Base-by-base conservation (phyloP, 257 asterid species). In the Salvia splendens region DNA sequence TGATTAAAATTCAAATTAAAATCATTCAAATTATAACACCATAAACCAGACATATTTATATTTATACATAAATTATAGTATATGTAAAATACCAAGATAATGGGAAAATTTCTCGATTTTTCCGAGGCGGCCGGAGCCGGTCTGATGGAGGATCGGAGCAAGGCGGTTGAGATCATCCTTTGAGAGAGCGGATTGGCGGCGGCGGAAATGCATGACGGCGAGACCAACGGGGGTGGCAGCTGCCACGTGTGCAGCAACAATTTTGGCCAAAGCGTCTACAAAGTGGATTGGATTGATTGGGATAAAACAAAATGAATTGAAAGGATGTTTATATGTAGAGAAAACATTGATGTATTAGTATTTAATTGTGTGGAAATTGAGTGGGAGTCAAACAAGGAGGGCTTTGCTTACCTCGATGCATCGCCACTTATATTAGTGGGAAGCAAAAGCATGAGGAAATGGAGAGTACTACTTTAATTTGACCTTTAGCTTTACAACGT, bases 41-140 rank as follows among this genome's bases (percentile, higher is more conserved):
- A 55, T 38, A 1, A 60, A 47, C n/a, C 12, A 46, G 6, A 11
- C 4, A 47, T 47, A n/a, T 5, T 46, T 11, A n/a, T 5, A 38
- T 38, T 33, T 3, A 2, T 33, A 33, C 5, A 33, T 33, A 33
- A 33, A 17, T 17, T 17, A 17, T 17, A 17, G 9, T 8, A 47
- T 8, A 46, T 1, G 9, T 15, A 28, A 0, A 24, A 24, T 24
- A 30, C 97, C 97, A 30, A 92, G 84, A 73, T 92, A 92, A 55
- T 84, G 86, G 47, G 95, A 86, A 51, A 92, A 92, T 14, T 71
- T 80, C 53, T 92, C 98, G 52, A 89, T 73, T 45, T 70, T 85
- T 2, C 81, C 85, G 14, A 36, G 55, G 20, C 88, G 86, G 14
- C 88, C 82, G 63, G 95, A 88, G 3, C 73, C 91, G 9, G 85